Conservation (phyloP, 495 filamentous ascomycete species). For the Podospora tetraspora region DNA sequence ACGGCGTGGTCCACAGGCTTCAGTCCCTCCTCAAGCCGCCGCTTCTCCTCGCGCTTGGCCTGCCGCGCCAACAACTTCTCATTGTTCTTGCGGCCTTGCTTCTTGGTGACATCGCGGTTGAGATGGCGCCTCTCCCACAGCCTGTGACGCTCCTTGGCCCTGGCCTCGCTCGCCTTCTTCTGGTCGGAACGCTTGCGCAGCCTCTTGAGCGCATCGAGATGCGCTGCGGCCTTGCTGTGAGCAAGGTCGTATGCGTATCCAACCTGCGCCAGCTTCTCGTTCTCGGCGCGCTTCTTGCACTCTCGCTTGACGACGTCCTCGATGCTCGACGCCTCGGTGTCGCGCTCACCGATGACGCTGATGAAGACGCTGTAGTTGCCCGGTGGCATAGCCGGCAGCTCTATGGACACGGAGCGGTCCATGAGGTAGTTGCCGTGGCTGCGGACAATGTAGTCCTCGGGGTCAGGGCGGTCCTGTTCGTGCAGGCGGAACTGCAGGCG, state of each 20-base stretch:
- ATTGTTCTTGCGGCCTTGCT: constrained; percentile 46
- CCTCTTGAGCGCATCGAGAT: constrained; percentile 57
- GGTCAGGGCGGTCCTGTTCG: constrained; percentile 56
- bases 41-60: constrained; percentile 34
- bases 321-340: constrained; percentile 47
- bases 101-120: constrained; percentile 39
- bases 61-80: constrained; percentile 32
- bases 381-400: constrained; percentile 57
- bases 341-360: constrained; percentile 68
- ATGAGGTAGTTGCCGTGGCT: constrained; percentile 67
- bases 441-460: constrained; percentile 82
- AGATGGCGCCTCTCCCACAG: constrained; percentile 47
- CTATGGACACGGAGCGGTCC: constrained; percentile 46
- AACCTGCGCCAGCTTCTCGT: constrained; percentile 79
- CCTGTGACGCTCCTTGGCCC: constrained; percentile 39
- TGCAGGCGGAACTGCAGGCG: constrained; percentile 84
- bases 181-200: constrained; percentile 44
- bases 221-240: constrained; percentile 66
- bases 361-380: constrained; percentile 80
- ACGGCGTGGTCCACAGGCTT: constrained; percentile 38
- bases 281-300: constrained; percentile 55
- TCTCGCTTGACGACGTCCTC: constrained; percentile 68
- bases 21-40: constrained; percentile 35
- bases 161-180: constrained; percentile 45
- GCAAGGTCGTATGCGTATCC: constrained; percentile 86